Evolutionary conservation across 306 rosid genomes (phyloP).

Genomic region (Vigna reflexopilosa): DNA sequence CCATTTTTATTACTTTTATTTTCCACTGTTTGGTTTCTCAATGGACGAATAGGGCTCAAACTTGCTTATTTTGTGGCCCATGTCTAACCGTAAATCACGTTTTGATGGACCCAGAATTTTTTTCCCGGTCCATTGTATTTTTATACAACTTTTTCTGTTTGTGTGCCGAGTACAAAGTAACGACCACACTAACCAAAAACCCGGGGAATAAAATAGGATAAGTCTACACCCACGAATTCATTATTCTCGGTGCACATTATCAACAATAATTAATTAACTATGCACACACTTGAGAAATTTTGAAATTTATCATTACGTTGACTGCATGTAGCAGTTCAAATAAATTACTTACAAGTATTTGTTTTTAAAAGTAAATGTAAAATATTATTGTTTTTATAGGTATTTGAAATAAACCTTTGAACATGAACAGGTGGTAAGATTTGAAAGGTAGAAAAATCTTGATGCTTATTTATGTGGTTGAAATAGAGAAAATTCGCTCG

Average conservation of each 20-base stretch:
- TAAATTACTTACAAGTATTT: no score
- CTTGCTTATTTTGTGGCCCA: conserved; percentile 54
- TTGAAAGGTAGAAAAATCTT: no score
- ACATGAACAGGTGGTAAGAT: no score
- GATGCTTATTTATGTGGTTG: no score
- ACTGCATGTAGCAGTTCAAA: no score
- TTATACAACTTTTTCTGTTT: background rate
- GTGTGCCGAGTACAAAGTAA: background rate
- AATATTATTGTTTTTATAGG: no score
- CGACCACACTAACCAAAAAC: background rate
- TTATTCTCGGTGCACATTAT: background rate
- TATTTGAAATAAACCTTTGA: no score
- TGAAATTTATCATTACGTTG: no score
- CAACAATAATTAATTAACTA: conserved; percentile 8
- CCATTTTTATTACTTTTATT: background rate
- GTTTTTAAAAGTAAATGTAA: no score
- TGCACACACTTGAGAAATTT: no score
- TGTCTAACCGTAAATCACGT: conserved; percentile 67
- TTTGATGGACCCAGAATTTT: conserved; percentile 36
- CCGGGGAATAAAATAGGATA: background rate
- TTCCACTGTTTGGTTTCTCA: background rate
- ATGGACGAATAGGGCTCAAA: conserved; percentile 20
- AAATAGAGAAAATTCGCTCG: no score
- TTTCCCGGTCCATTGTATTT: conserved; percentile 1
- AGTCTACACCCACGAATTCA: background rate